Evolutionary conservation across 2,329 filamentous ascomycete genomes (phyloP).

Genomic region (Xylariaceae sp.): DNA sequence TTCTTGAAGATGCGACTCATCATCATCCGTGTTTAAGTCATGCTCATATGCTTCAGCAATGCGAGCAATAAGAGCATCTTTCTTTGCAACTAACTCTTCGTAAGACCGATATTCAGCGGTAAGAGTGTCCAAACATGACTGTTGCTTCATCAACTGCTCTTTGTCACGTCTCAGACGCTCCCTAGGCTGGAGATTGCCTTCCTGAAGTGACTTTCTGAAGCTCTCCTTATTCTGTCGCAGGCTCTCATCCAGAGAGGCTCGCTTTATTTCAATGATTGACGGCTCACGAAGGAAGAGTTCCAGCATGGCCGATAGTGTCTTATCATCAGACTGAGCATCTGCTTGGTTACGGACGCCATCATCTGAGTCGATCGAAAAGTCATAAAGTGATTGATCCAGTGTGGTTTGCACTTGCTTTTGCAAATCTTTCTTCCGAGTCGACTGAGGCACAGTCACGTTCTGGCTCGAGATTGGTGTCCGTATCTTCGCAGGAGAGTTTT

Average conservation of each 20-base stretch:
- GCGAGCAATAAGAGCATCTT: conserved; percentile 42
- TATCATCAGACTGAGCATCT: conserved; percentile 25
- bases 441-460: conserved; percentile 16
- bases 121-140: conserved; percentile 40
- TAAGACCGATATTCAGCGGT: conserved; percentile 40
- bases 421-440: conserved; percentile 22
- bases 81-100: conserved; percentile 38
- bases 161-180: conserved; percentile 46
- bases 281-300: conserved; percentile 34
- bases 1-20: conserved; percentile 46
- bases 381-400: conserved; percentile 7
- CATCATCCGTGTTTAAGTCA: conserved; percentile 46
- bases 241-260: conserved; percentile 37
- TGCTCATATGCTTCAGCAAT: conserved; percentile 48
- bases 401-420: conserved; percentile 12
- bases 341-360: conserved; percentile 15
- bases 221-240: conserved; percentile 44
- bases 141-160: conserved; percentile 42
- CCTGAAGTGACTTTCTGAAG: conserved; percentile 44
- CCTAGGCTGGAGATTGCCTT: conserved; percentile 42
- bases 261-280: conserved; percentile 33
- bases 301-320: conserved; percentile 34
- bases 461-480: conserved; percentile 12
- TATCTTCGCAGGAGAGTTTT: conserved; percentile 27
- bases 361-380: conserved; percentile 12